Evolutionary conservation across 2,329 filamentous ascomycete species (phyloP), one percentile per base, ranked within the genome.

Genomic region (Dryadomyces quercus-mongolicae): DNA sequence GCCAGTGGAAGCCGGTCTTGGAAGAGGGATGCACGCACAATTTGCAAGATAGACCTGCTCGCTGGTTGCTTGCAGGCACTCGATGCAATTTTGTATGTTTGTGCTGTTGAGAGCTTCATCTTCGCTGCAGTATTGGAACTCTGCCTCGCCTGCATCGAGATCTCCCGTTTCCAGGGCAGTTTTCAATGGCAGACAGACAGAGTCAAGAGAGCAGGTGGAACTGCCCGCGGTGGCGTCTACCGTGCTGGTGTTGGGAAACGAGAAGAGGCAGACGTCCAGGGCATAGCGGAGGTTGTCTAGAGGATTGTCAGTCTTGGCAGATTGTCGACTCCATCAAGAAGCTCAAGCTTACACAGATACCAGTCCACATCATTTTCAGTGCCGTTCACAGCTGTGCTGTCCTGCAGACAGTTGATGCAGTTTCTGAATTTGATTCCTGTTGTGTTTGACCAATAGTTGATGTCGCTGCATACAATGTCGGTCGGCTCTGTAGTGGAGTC

Each of bases 241-340:
- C 3, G 22, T 7, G 0, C 65, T 63, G 0, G 63, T 59, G 0
- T 62, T 59, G 0, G 67, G 67, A 1, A 66, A 67, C 1, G 67
- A 60, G 21, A 67, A 79, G 1, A 78, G 63, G 52, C 76, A 79
- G 0, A 71, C 68, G 34, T 72, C 70, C 4, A 77, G 63, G 0
- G 74, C 63, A 49, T 74, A 78, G 42, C 75, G 68, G 0, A 78
- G 40, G 49, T 78, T 79, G 56, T 78, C 75, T 77, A 48, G 12
- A 5, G 12, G 7, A 0, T 3, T 38, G 51, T 47, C 16, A 50
- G 22, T 18, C 1, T 10, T 3, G 6, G 3, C 16, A 12, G 16
- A 9, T 12, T 6, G 6, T 4, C 15, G 5, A 12, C 18, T 18
- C 12, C 10, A 21, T 34, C 6, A 13, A 13, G 13, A 34, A 8